Evolutionary conservation across 768 basidiomycete species (phyloP).

Genomic region (Hygrocybe coccinea): DNA sequence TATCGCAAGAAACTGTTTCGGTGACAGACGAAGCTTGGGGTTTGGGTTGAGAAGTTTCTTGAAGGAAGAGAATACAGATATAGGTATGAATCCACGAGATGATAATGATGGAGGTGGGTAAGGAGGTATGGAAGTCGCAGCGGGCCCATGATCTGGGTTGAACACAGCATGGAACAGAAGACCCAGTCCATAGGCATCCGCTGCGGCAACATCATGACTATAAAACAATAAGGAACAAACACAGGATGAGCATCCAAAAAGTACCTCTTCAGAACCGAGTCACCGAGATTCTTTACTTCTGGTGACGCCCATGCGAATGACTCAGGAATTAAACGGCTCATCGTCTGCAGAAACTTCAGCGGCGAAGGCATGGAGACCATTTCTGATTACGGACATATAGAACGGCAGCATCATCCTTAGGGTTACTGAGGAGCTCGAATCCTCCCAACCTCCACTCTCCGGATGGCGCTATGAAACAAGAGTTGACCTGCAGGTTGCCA

Average conservation of each 20-base stretch:
- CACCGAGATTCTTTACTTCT: slow-evolving; percentile 85
- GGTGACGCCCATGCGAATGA: slow-evolving; percentile 63
- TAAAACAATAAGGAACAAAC: slow-evolving; percentile 4
- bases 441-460: slow-evolving; percentile 98
- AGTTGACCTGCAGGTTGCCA: slow-evolving; percentile 66
- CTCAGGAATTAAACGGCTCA: slow-evolving; percentile 61
- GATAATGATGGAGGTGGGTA: slow-evolving; percentile 76
- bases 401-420: slow-evolving; percentile 71
- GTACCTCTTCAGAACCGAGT: slow-evolving; percentile 80
- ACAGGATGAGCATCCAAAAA: slow-evolving; percentile 12
- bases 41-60: slow-evolving; percentile 89
- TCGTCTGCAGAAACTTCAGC: slow-evolving; percentile 42
- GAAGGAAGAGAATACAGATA: slow-evolving; percentile 68
- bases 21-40: slow-evolving; percentile 69
- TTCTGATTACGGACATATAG: slow-evolving; percentile 61
- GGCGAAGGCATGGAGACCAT: not conserved
- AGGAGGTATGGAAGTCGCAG: slow-evolving; percentile 62
- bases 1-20: slow-evolving; percentile 71
- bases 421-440: slow-evolving; percentile 83
- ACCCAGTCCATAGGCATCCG: slow-evolving; percentile 87
- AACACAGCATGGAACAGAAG: slow-evolving; percentile 82
- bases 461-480: slow-evolving; percentile 86
- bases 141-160: slow-evolving; percentile 75
- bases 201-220: slow-evolving; percentile 52
- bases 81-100: slow-evolving; percentile 73